Evolutionary conservation across 352 stramenopile genomes (phyloP).

Genomic region (Saprolegnia diclina): DNA sequence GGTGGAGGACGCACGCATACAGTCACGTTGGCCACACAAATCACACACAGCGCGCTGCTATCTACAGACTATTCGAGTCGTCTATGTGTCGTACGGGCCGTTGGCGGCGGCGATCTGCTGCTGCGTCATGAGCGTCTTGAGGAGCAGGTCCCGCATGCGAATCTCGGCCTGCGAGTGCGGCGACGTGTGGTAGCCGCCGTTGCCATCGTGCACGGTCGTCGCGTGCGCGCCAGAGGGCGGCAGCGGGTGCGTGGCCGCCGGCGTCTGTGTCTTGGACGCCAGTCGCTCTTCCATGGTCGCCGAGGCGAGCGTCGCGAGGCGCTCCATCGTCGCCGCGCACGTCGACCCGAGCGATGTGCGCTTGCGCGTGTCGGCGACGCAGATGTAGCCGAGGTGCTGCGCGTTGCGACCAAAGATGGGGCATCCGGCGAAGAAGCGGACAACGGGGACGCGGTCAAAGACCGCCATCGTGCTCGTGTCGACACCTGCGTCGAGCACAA

Average conservation of each 20-base stretch:
- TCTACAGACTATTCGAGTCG: too few relatives aligned
- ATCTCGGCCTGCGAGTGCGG: constrained; percentile 50
- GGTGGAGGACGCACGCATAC: too few relatives aligned
- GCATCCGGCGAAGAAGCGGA: constrained; percentile 73
- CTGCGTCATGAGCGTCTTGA: constrained; percentile 77
- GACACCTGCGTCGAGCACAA: constrained; percentile 64
- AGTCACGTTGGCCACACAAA: too few relatives aligned
- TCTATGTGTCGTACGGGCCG: not conserved
- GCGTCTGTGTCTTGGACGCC: constrained; percentile 26
- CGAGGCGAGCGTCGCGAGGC: constrained; percentile 63
- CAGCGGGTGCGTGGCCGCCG: constrained; percentile 29
- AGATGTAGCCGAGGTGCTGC: constrained; percentile 72
- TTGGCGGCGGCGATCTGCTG: constrained; percentile 52
- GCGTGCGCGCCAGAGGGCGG: not conserved
- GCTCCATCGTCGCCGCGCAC: constrained; percentile 75
- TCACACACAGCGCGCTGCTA: too few relatives aligned
- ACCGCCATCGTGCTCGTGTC: constrained; percentile 59
- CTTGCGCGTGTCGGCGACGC: constrained; percentile 67
- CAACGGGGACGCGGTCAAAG: constrained; percentile 43
- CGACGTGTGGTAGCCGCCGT: constrained; percentile 13
- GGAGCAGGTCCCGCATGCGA: constrained; percentile 65
- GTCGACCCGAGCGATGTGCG: constrained; percentile 65
- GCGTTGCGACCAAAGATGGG: constrained; percentile 66
- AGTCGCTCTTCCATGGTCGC: constrained; percentile 70
- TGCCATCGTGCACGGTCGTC: not conserved